A percentile compares a stretch with the other conserved stretches of the same genome.
Conservation (phyloP, 106 monocot genomes). For the Phalaenopsis equestris region DNA sequence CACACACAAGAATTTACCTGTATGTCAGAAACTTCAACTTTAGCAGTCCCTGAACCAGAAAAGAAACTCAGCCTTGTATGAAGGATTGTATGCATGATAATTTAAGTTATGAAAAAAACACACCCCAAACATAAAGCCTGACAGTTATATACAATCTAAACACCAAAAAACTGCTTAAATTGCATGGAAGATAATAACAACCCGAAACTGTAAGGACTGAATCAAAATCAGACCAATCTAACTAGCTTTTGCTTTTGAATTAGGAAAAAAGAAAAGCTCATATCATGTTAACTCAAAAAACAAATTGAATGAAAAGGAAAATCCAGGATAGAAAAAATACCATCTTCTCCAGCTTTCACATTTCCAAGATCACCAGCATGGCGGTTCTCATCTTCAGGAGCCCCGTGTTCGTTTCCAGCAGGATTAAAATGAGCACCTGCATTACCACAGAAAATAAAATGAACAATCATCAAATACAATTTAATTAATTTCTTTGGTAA, state of each 20-base stretch:
- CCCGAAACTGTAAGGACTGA: not conserved
- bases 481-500: not conserved
- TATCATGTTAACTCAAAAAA: not conserved
- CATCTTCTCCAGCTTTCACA: constrained; percentile 56
- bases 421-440: constrained; percentile 89
- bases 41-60: constrained; percentile 30
- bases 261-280: too few relatives aligned
- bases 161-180: not conserved
- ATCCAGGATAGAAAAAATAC: constrained; percentile 23
- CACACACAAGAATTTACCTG: constrained; percentile 23
- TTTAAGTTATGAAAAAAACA: not conserved
- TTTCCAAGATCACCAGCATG: constrained; percentile 95
- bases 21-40: constrained; percentile 16
- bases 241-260: too few relatives aligned
- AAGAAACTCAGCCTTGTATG: not conserved
- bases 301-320: not conserved
- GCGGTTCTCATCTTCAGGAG: constrained; percentile 63
- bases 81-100: not conserved
- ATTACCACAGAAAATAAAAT: not conserved
- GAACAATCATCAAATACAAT: not conserved
- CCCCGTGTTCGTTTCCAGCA: constrained; percentile 66
- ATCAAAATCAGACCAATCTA: not conserved
- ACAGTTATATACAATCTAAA: not conserved
- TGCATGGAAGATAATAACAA: not conserved
- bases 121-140: not conserved